phyloP scores from a whole-genome alignment of 768 basidiomycete species.

The Clitopilus passeckerianus region DNA sequence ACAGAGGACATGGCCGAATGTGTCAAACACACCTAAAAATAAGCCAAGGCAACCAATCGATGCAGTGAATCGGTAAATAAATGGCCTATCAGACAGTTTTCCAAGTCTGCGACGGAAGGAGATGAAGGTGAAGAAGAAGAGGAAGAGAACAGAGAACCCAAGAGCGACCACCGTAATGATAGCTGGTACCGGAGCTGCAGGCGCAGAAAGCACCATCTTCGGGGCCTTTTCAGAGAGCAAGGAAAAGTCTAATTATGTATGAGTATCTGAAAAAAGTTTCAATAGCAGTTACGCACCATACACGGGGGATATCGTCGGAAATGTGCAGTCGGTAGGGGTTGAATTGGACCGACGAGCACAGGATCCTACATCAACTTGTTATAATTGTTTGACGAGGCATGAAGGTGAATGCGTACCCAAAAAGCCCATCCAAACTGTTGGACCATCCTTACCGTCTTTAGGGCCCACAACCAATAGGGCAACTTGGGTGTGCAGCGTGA shows the following conservation, averaged over 20 bases:
- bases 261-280: not conserved
- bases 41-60: constrained; percentile 78
- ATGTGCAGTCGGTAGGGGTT: constrained; percentile 50
- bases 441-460: constrained; percentile 49
- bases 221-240: constrained; percentile 56
- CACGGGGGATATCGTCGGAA: constrained; percentile 45
- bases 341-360: constrained; percentile 50
- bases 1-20: not conserved
- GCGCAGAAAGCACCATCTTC: constrained; percentile 51
- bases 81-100: constrained; percentile 50
- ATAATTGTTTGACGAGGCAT: not conserved
- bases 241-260: constrained; percentile 50
- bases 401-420: constrained; percentile 40
- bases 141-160: constrained; percentile 53
- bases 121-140: constrained; percentile 58
- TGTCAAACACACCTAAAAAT: constrained; percentile 47
- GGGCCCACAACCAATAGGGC: constrained; percentile 56
- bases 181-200: constrained; percentile 52
- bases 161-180: constrained; percentile 65
- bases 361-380: constrained; percentile 37
- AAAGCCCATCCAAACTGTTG: constrained; percentile 60
- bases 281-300: constrained; percentile 45
- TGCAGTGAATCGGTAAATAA: constrained; percentile 53
- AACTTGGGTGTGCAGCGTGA: constrained; percentile 57
- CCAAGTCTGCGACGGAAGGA: constrained; percentile 64